phyloP scores from a whole-genome alignment of 805 yeast genomes.

The Metschnikowia lunata region DNA sequence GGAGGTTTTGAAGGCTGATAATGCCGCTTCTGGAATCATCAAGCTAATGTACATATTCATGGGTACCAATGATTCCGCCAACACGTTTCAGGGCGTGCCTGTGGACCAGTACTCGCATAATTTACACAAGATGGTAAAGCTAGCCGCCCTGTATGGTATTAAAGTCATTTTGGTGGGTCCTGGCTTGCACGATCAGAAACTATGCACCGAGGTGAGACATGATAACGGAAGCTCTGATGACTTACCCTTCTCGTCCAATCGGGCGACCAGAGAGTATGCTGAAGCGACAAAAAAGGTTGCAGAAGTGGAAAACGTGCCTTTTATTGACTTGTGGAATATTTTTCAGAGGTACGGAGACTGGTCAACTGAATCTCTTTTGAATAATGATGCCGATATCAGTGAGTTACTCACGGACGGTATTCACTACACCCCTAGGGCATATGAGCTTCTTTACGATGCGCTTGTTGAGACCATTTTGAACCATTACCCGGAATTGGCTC shows the following conservation, averaged over 20 bases:
- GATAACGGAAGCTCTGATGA: slow-evolving; percentile 17
- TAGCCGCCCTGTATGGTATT: slow-evolving; percentile 40
- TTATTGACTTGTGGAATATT: slow-evolving; percentile 49
- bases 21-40: slow-evolving; percentile 17
- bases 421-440: slow-evolving; percentile 55
- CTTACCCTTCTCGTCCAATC: slow-evolving; percentile 31
- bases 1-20: slow-evolving; percentile 44
- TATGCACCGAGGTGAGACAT: not conserved
- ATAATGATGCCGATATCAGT: slow-evolving; percentile 12
- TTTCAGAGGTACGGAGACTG: slow-evolving; percentile 34
- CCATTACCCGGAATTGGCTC: slow-evolving; percentile 45
- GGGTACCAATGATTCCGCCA: slow-evolving; percentile 70
- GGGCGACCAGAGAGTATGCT: slow-evolving; percentile 45
- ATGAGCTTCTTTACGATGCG: slow-evolving; percentile 45
- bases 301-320: slow-evolving; percentile 45
- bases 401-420: slow-evolving; percentile 46
- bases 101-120: slow-evolving; percentile 48
- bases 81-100: slow-evolving; percentile 42
- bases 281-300: slow-evolving; percentile 48
- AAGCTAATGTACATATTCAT: slow-evolving; percentile 60
- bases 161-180: slow-evolving; percentile 61
- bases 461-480: slow-evolving; percentile 35
- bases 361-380: slow-evolving; percentile 36
- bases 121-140: slow-evolving; percentile 36
- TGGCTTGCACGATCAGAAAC: slow-evolving; percentile 44